Percentiles rank a stretch among this genome's conserved stretches.
Evolutionary conservation across 2,329 filamentous ascomycete genomes (phyloP).

Genomic region (Emmonsiellopsis sp.): DNA sequence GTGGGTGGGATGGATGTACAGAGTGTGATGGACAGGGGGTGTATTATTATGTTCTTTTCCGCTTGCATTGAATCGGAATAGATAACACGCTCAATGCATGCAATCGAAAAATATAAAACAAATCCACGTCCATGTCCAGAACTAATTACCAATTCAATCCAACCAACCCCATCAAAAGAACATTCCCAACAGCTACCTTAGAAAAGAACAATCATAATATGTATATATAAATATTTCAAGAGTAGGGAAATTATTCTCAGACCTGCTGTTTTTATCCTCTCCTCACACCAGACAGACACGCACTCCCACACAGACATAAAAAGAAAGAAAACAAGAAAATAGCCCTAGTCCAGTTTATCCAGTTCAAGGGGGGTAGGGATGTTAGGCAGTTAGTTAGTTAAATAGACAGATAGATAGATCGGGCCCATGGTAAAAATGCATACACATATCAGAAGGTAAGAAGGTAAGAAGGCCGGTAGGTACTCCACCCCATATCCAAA

Average conservation of each 20-base stretch:
- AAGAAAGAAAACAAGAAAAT: not conserved
- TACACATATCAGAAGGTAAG: not conserved
- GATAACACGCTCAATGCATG: no score
- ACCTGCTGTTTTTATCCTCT: not conserved
- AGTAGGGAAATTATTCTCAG: not conserved
- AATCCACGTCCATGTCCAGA: no score
- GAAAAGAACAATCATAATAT: not conserved
- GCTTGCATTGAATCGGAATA: no score
- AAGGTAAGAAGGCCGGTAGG: not conserved
- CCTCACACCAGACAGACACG: not conserved
- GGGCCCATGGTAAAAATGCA: not conserved
- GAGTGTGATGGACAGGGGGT: not conserved
- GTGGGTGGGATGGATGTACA: not conserved
- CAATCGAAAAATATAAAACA: no score
- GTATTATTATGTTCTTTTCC: not conserved
- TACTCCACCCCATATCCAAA: no score
- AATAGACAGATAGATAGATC: not conserved
- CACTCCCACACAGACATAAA: not conserved
- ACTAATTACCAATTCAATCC: no score
- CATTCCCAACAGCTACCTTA: no score
- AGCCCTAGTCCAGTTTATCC: not conserved
- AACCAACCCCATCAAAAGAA: no score
- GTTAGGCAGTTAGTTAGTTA: not conserved
- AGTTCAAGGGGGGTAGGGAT: not conserved
- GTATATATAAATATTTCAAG: not conserved